Base-by-base conservation (phyloP, 2,329 filamentous ascomycete genomes). In the Berkeleyomyces rouxiae region DNA sequence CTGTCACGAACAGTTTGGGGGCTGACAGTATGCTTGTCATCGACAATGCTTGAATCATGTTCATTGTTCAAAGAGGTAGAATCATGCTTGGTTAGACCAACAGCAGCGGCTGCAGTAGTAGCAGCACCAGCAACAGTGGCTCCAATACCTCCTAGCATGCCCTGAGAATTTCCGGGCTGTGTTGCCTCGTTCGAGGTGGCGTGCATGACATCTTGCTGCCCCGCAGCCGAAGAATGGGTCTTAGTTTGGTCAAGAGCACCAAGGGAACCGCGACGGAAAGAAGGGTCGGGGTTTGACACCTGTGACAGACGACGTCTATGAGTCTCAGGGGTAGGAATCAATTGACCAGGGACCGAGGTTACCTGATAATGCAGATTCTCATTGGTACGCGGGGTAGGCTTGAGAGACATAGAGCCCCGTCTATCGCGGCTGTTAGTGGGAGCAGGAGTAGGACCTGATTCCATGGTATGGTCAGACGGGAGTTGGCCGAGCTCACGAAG, bases 401-500 rank as follows among this genome's bases (percentile, higher is more conserved):
- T 37, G 43, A 65, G 23, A 3, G 60, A 57, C 9, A 37, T 40
- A 16, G 60, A 60, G 10, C 58, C 37, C 40, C 61, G 63, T 57
- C 63, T 57, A 10, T 53, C 33, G 16, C 43, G 62, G 5, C 44
- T 36, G n/a, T 11, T 40, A 23, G n/a, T 42, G 13, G 23, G 7
- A 3, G 33, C 51, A 16, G 33, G 51, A 16, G 16, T 36, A 13
- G 51, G 51, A 13, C 51, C 51, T 7, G 51, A 39, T 4, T 7
- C 7, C n/a, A 51, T 53, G 33, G 37, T 31, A 23, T 65, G 55
- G 11, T 65, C 61, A 13, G 49, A 6, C 7, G 61, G 63, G 1
- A 65, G 46, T 46, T 65, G 57, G 7, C 63, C 63, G 6, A 67
- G 75, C 67, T 82, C 72, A 0, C 80, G 80, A 67, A 82, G 82